These are phyloP conservation scores for Venturiaceae sp. DNA, from an alignment of 2,329 filamentous ascomycete species.

Conservation along the genomic window DNA sequence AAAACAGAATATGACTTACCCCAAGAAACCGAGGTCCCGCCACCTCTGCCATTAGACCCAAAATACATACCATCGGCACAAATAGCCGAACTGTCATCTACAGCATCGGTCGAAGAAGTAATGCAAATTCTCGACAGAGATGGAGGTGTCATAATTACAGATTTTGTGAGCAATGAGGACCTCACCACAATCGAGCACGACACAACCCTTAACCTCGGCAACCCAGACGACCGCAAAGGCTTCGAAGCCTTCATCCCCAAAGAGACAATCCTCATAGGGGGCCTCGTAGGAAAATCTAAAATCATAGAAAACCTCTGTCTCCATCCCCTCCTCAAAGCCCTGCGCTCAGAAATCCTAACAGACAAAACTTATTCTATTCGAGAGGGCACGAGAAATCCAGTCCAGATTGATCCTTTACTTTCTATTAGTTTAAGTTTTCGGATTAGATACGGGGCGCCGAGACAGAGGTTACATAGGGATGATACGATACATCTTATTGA, in stretches of 20 bases:
- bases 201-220: slow-evolving; percentile 7
- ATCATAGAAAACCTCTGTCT: slow-evolving; percentile 17
- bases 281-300: slow-evolving; percentile 21
- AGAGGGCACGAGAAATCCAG: slow-evolving; percentile 14
- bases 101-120: slow-evolving; percentile 18
- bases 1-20: too few relatives aligned
- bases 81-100: slow-evolving; percentile 17
- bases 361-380: slow-evolving; percentile 15
- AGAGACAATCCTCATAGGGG: slow-evolving; percentile 17
- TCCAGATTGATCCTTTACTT: slow-evolving; percentile 12
- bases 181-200: slow-evolving; percentile 18
- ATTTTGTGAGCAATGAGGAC: slow-evolving; percentile 16
- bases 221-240: too few relatives aligned
- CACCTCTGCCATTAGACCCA: too few relatives aligned
- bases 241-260: slow-evolving; percentile 16
- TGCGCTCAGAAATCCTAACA: slow-evolving; percentile 17
- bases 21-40: too few relatives aligned
- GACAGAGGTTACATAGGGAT: slow-evolving; percentile 22
- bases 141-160: slow-evolving; percentile 22
- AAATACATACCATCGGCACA: too few relatives aligned
- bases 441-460: slow-evolving; percentile 20
- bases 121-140: slow-evolving; percentile 21
- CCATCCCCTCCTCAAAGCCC: slow-evolving; percentile 14
- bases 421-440: slow-evolving; percentile 19
- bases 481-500: slow-evolving; percentile 21